Evolutionary conservation across 148 eudicot species (phyloP), one percentile per base, ranked within the genome.

Genomic region (Amaranthus cruentus): DNA sequence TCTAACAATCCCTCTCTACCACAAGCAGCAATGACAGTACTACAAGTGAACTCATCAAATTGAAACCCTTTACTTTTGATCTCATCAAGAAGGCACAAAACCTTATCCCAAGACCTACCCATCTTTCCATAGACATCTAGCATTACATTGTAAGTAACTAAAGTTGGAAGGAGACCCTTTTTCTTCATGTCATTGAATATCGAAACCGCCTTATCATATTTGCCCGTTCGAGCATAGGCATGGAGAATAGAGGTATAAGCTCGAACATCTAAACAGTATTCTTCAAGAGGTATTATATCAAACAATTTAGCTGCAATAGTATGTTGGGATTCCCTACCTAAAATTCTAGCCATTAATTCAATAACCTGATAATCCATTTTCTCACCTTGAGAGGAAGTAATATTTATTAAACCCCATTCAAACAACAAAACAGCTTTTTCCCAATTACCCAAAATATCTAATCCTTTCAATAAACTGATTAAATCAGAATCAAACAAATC

Each of bases 21-120:
- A 85, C 97, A 93, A 52, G 97, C 98, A 10, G 98, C 78, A 65
- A 93, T 89, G 44, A 93, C 97, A 7, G 98, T 88, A 76, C 98
- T 93, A 73, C 91, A 89, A 57, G 98, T 93, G 62, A 93, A 93
- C 75, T 93, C 97, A 69, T 93, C 98, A 75, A 87, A 89, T 55
- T 83, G 78, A 38, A 89, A 85, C 64, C 91, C 89, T 72, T 81
- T 65, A 68, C 82, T 71, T 55, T 77, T 83, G 88, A 93, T 91
- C 76, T 91, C 90, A 73, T 87, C 89, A 71, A 93, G 76, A 79
- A 93, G 84, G 10, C 54, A 69, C 64, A 90, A 67, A 28, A 93
- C 83, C 47, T 85, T 85, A 62, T 81, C 80, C 97, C 95, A 89
- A 55, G 97, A 91, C 66, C 91, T 80, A 71, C 98, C 98, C 95